Evolutionary conservation across 768 basidiomycete species (phyloP), one percentile per base, ranked within the genome.

Genomic region (Boletus reticulatus): DNA sequence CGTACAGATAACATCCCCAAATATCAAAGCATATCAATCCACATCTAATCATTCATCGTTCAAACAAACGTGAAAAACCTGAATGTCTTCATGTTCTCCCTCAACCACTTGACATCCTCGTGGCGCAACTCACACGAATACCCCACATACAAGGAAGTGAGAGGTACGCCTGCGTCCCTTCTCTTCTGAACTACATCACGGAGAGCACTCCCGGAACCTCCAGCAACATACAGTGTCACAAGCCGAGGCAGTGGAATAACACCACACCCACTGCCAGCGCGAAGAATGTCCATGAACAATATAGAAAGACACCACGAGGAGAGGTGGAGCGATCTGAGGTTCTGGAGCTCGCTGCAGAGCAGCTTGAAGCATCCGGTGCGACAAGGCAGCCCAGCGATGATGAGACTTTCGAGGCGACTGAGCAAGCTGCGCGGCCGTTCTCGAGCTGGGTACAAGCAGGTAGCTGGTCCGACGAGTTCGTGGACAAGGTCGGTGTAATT

Each of bases 401-500:
- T 83, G 48, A 89, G 72, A 53, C 73, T 68, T 50, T 80, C 73
- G 44, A 90, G 66, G 16, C 75, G 73, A 16, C 69, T 70, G 37
- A 88, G 75, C 53, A 70, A 43, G 42, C 62, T 70, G 17, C 29
- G 58, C 52, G 77, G 75, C 27, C 27, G 27, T 16, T 29, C 72
- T 11, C 73, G 72, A 4, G 73, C 71, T 38, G 73, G 62, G 17
- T 76, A 67, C 22, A 47, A 1, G 5, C 51, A 59, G 4, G 56
- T 55, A 11, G 63, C 50, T 11, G 68, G 68, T 45, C 57, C 53
- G 10, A 46, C 61, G 32, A 89, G 75, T 48, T 76, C 73, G 36
- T 64, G 57, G 29, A 80, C 74, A 50, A 89, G 72, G 0, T 75
- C 72, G 7, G 75, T 75, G 62, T 77, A 87, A 58, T 89, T 85